A percentile compares a stretch with the other conserved stretches of the same genome.
phyloP scores from a whole-genome alignment of 2,329 filamentous ascomycete genomes.

The Colletotrichum echinochloae region DNA sequence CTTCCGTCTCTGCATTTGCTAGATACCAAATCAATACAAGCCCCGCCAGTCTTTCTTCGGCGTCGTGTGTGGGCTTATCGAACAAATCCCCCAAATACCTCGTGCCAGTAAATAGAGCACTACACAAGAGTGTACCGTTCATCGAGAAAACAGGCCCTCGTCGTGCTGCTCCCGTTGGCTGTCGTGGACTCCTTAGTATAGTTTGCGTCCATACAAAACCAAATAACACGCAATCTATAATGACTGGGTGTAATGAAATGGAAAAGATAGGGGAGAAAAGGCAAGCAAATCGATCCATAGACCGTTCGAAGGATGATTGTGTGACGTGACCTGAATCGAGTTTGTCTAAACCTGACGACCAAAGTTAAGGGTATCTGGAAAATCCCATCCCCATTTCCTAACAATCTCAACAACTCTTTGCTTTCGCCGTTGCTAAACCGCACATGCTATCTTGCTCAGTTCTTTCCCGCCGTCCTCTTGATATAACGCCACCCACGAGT shows the following conservation, averaged over 20 bases:
- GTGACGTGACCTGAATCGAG: slow-evolving; percentile 45
- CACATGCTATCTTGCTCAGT: slow-evolving; percentile 22
- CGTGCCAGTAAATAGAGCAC: not conserved
- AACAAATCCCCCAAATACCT: slow-evolving; percentile 1
- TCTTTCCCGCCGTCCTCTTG: slow-evolving; percentile 9
- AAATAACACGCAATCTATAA: not conserved
- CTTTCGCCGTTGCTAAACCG: slow-evolving; percentile 11
- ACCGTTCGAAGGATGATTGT: slow-evolving; percentile 1
- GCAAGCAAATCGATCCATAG: not conserved
- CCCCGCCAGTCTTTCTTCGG: not conserved
- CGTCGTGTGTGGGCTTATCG: not conserved
- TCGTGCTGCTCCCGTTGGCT: slow-evolving; percentile 3
- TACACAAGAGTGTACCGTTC: slow-evolving; percentile 18
- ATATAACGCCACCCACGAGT: slow-evolving; percentile 43
- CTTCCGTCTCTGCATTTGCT: not conserved
- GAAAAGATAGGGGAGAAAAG: not conserved
- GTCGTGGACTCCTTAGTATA: not conserved
- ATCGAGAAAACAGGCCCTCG: not conserved
- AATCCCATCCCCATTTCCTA: slow-evolving; percentile 40
- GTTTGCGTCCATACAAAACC: not conserved
- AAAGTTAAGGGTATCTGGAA: slow-evolving; percentile 51
- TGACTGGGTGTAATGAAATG: slow-evolving; percentile 28
- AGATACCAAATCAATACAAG: slow-evolving; percentile 14
- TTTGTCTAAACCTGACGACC: slow-evolving; percentile 52
- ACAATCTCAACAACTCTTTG: slow-evolving; percentile 30